These are phyloP conservation scores for Monosporascus sp. DNA, from an alignment of 2,329 filamentous ascomycete genomes.

Conservation along the genomic window DNA sequence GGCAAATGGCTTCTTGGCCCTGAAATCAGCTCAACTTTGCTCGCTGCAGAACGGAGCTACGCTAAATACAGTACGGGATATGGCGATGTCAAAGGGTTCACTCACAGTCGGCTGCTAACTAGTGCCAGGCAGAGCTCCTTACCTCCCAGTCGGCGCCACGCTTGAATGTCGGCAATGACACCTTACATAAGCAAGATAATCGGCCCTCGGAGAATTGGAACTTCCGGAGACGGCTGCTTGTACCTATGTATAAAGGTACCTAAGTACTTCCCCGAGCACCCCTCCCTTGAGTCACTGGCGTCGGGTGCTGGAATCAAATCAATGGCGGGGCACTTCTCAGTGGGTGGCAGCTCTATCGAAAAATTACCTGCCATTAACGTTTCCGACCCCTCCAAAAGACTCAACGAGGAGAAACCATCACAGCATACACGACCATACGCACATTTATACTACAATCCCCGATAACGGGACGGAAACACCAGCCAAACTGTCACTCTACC, in stretches of 20 bases:
- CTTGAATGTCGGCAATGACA: no score
- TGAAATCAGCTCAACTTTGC: background rate
- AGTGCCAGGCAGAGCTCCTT: no score
- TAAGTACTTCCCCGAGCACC: background rate
- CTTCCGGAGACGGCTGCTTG: background rate
- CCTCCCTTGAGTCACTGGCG: background rate
- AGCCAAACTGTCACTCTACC: constrained; percentile 35
- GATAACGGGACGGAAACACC: constrained; percentile 2
- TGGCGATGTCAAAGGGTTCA: background rate
- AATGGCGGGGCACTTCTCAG: background rate
- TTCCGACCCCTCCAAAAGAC: background rate
- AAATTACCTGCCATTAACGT: no score
- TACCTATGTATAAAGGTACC: background rate
- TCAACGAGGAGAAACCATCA: background rate
- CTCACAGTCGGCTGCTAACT: background rate
- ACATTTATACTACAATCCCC: background rate
- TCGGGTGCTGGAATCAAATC: no score
- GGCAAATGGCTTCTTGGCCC: background rate
- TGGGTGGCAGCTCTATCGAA: no score
- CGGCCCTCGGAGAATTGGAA: no score
- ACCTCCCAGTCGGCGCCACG: no score
- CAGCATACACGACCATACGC: background rate
- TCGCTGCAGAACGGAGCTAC: background rate
- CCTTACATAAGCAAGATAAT: no score
- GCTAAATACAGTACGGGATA: background rate